These are phyloP conservation scores for Maudiozyma saulgeensis DNA, from an alignment of 805 yeast species.

Conservation along the genomic window DNA sequence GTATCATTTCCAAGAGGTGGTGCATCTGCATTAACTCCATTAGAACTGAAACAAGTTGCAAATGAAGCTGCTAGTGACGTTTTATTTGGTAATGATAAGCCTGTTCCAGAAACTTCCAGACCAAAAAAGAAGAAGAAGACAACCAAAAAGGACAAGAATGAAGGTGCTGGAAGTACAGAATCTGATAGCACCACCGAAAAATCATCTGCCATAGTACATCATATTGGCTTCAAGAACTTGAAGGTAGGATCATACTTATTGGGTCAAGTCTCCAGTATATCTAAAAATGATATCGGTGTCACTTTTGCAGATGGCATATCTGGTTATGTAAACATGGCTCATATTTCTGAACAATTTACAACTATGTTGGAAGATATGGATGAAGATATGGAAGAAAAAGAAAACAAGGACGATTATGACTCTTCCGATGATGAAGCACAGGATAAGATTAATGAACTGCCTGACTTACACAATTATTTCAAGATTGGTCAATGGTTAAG, in stretches of 20 bases:
- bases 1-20: slow-evolving; percentile 92
- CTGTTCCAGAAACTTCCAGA: slow-evolving; percentile 19
- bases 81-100: slow-evolving; percentile 41
- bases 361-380: slow-evolving; percentile 47
- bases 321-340: slow-evolving; percentile 71
- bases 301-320: slow-evolving; percentile 71
- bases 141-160: slow-evolving; percentile 15
- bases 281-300: slow-evolving; percentile 53
- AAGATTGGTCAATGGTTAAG: slow-evolving; percentile 77
- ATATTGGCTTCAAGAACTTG: slow-evolving; percentile 50
- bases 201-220: slow-evolving; percentile 45
- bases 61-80: slow-evolving; percentile 89
- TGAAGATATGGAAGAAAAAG: slow-evolving; percentile 35
- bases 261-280: slow-evolving; percentile 62
- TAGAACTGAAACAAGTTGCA: slow-evolving; percentile 86
- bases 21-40: slow-evolving; percentile 69
- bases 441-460: slow-evolving; percentile 35
- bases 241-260: slow-evolving; percentile 64
- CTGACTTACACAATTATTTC: slow-evolving; percentile 47
- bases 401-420: slow-evolving; percentile 26
- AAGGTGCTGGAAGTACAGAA: neutral
- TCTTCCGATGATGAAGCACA: slow-evolving; percentile 23
- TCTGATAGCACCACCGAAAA: slow-evolving; percentile 9
- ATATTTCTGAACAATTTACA: slow-evolving; percentile 57
- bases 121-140: slow-evolving; percentile 36